These are phyloP conservation scores for Mycena kentingensis DNA, from an alignment of 768 basidiomycete genomes.

Conservation along the genomic window DNA sequence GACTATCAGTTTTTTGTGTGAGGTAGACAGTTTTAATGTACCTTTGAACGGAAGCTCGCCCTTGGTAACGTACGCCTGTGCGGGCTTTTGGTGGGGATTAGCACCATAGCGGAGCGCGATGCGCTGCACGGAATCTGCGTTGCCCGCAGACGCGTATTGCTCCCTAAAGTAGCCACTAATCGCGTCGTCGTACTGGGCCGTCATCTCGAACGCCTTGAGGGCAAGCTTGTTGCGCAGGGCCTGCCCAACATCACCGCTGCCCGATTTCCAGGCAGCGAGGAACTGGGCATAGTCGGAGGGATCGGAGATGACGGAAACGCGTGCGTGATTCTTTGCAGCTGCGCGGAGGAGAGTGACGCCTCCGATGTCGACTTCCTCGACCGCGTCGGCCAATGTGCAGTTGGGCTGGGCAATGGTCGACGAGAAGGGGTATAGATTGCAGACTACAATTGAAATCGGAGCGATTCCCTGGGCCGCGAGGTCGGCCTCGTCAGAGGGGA, in stretches of 20 bases:
- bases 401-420: slow-evolving; percentile 85
- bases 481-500: slow-evolving; percentile 88
- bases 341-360: slow-evolving; percentile 97
- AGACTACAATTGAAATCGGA: slow-evolving; percentile 95
- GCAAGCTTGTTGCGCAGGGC: slow-evolving; percentile 77
- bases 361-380: slow-evolving; percentile 98
- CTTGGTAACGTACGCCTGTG: slow-evolving; percentile 89
- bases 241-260: slow-evolving; percentile 74
- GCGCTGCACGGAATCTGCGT: slow-evolving; percentile 74
- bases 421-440: slow-evolving; percentile 98
- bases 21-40: slow-evolving; percentile 26
- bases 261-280: slow-evolving; percentile 72
- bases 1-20: background rate
- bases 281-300: slow-evolving; percentile 86
- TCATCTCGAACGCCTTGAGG: slow-evolving; percentile 97
- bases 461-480: slow-evolving; percentile 81
- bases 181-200: slow-evolving; percentile 91
- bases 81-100: slow-evolving; percentile 98
- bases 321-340: slow-evolving; percentile 96
- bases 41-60: slow-evolving; percentile 95
- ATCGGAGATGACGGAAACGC: slow-evolving; percentile 87
- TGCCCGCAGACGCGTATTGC: slow-evolving; percentile 89
- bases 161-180: slow-evolving; percentile 97
- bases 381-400: slow-evolving; percentile 88
- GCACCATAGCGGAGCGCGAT: slow-evolving; percentile 91